Evolutionary conservation across 176 grass and related monocot species (phyloP), one percentile per base, ranked within the genome.

Genomic region (Oryza officinalis): DNA sequence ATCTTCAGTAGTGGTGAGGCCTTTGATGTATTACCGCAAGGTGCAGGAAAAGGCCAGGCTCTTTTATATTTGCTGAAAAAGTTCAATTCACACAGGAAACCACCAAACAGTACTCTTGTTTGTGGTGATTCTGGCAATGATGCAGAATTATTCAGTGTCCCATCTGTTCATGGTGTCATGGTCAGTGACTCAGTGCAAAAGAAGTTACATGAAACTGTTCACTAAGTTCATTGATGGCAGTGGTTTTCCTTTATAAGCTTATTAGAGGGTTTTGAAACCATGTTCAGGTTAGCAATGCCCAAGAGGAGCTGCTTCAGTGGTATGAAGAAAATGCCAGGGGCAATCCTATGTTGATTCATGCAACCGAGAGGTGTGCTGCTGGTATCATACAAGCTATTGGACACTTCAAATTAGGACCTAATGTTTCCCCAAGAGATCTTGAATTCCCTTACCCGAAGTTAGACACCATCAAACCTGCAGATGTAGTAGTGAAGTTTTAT

Each of bases 101-200:
- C 37, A 28, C 91, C 96, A 5, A 86, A 75, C 14, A 95, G 89
- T 61, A 93, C 86, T 76, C 96, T 98, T 90, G 96, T 89, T 76
- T 98, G 96, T 67, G 96, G 96, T 25, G 91, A 95, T 82, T 95
- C 96, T 60, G 93, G 93, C 49, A 95, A 98, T 45, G 96, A 95
- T 81, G 93, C 89, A 44, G 96, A 98, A 84, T 79, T 95, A 72
- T 95, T 98, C 80, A 94, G 83, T 64, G 86, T 98, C 83, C 88
- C 80, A 75, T 94, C 85, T 74, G 87, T 87, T 13, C 54, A 94
- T 32, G 96, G 91, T 72, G 93, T 98, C 82, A 93, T 98, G 93
- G 96, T 95, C 67, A 86, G 91, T 88, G n/a, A 67, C 38, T 76
- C 10, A 27, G 9, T 76, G 52, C 79, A 54, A 45, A 87, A 85